Percentiles rank a stretch among this genome's conserved stretches.
phyloP scores from a whole-genome alignment of 768 basidiomycete species.

The Macrocybe gigantea region DNA sequence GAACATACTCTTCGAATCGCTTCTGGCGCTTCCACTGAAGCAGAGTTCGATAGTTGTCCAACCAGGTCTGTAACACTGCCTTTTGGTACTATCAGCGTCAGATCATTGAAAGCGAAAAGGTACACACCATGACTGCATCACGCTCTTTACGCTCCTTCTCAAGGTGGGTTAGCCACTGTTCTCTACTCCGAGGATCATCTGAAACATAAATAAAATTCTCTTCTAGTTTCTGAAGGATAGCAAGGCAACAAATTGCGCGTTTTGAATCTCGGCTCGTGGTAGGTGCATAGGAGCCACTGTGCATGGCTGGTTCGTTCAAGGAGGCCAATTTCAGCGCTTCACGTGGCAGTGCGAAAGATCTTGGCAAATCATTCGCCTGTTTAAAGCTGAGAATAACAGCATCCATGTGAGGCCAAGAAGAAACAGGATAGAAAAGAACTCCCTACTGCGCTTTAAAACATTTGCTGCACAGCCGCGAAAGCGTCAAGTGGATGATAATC shows the following conservation, averaged over 20 bases:
- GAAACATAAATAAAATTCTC: slow-evolving; percentile 15
- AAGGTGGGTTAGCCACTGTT: slow-evolving; percentile 22
- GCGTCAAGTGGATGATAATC: no score
- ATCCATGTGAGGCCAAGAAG: no score
- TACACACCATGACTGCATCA: slow-evolving; percentile 19
- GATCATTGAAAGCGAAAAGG: not conserved
- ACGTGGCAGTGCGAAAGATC: slow-evolving; percentile 8
- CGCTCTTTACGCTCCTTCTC: slow-evolving; percentile 21
- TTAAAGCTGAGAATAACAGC: no score
- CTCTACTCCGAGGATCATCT: slow-evolving; percentile 14
- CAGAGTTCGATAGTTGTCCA: slow-evolving; percentile 2
- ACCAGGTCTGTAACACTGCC: no score
- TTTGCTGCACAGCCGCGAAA: no score
- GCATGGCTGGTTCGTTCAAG: slow-evolving; percentile 13
- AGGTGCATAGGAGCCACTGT: slow-evolving; percentile 13
- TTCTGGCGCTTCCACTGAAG: slow-evolving; percentile 28
- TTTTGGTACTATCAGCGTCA: not conserved
- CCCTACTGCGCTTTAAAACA: no score
- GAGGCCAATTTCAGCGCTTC: slow-evolving; percentile 12
- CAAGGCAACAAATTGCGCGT: slow-evolving; percentile 11
- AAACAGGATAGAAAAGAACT: no score
- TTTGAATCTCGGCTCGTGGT: slow-evolving; percentile 14
- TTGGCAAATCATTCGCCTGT: not conserved
- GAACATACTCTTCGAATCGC: slow-evolving; percentile 30
- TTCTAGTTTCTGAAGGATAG: slow-evolving; percentile 15